Evolutionary conservation across 164 flowering plant species (phyloP).

Genomic region (Aristolochia contorta): DNA sequence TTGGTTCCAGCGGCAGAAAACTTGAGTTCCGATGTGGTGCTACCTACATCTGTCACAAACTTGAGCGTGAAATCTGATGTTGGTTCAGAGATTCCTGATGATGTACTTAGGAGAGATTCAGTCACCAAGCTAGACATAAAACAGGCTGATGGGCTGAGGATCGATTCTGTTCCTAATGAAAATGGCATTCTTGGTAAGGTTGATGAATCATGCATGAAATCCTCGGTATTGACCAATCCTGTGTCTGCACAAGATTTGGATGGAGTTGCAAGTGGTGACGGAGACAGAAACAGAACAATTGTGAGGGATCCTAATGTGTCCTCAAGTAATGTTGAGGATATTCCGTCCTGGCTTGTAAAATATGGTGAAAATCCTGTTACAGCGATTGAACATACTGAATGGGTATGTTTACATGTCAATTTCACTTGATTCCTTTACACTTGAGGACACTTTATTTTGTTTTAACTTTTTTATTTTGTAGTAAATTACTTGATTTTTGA

Average conservation of each 20-base stretch:
- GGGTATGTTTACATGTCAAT: conserved; percentile 24
- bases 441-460: too few relatives aligned
- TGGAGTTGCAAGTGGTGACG: conserved; percentile 6
- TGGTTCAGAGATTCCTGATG: conserved; percentile 8
- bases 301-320: too few relatives aligned
- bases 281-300: too few relatives aligned
- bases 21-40: conserved; percentile 8
- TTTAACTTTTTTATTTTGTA: not conserved
- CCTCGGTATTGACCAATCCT: not conserved
- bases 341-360: conserved; percentile 32
- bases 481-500: not conserved
- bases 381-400: conserved; percentile 45
- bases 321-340: conserved; percentile 14
- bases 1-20: conserved; percentile 26
- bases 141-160: conserved; percentile 11
- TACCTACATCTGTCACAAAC: conserved; percentile 1
- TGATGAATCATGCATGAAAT: not conserved
- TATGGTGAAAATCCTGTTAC: conserved; percentile 47
- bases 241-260: conserved; percentile 2
- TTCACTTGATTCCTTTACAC: not conserved
- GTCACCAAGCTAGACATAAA: conserved; percentile 6
- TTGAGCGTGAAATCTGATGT: conserved; percentile 8
- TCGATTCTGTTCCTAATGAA: conserved; percentile 5
- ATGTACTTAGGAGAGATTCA: conserved; percentile 12
- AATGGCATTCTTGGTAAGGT: conserved; percentile 8